Conservation (phyloP, 768 basidiomycete genomes). For the Botryobasidium botryosum region DNA sequence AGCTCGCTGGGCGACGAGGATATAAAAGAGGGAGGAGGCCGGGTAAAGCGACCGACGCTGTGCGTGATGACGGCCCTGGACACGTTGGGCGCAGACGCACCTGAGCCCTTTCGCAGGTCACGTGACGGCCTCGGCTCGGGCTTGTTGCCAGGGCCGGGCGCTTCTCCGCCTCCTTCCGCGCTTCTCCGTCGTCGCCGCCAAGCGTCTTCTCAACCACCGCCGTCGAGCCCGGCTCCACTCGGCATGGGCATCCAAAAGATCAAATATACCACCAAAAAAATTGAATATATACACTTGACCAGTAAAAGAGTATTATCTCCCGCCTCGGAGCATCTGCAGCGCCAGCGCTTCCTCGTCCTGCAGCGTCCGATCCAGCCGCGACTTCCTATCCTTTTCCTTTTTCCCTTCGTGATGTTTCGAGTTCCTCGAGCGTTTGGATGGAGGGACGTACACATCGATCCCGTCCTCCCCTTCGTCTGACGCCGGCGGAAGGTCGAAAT, state of each 20-base stretch:
- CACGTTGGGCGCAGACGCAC: too few species aligned
- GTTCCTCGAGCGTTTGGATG: constrained; percentile 8
- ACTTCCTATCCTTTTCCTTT: constrained; percentile 13
- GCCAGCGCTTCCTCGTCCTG: constrained; percentile 51
- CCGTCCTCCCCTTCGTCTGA: constrained; percentile 19
- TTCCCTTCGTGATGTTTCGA: constrained; percentile 1
- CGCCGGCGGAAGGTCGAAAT: constrained; percentile 36
- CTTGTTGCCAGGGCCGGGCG: too few species aligned
- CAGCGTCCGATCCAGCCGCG: constrained; percentile 24
- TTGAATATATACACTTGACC: not conserved
- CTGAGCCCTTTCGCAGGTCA: too few species aligned
- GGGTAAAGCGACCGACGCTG: too few species aligned
- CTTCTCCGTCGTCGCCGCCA: not conserved
- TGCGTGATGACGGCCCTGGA: too few species aligned
- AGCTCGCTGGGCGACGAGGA: too few species aligned
- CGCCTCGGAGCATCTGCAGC: constrained; percentile 30
- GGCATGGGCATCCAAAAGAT: too few species aligned
- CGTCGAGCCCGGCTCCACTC: too few species aligned
- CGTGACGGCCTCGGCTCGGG: too few species aligned
- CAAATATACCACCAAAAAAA: too few species aligned
- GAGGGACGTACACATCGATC: constrained; percentile 9
- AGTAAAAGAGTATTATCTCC: not conserved
- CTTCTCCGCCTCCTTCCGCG: not conserved
- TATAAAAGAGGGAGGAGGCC: too few species aligned
- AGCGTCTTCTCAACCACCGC: not conserved